Evolutionary conservation across 2,329 filamentous ascomycete species (phyloP), one percentile per base, ranked within the genome.

Genomic region (Hymenoscyphus repandus): DNA sequence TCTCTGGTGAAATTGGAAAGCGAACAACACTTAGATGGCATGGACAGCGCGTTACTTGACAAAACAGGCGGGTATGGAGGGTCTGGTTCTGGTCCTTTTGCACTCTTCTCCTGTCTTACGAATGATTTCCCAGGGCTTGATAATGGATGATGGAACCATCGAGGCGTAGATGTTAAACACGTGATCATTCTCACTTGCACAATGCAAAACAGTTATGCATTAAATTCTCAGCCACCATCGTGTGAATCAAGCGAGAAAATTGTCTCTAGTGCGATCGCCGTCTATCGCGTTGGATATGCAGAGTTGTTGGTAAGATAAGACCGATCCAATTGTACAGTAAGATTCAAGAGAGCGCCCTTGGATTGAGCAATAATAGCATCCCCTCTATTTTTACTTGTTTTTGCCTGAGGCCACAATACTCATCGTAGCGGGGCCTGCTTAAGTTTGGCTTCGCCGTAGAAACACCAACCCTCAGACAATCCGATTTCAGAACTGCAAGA

Each of bases 21-120:
- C 46, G 54, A 55, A 57, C 51, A 54, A 60, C 58, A 57, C 52
- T 42, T 47, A 30, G 18, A 20, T 30, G 22, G 22, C 10, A 34
- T 31, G 40, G 47, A 30, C 42, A 13, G 44, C 20, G 51, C 48
- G 48, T 51, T 53, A 42, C 52, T 45, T 33, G n/a, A 20, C 33
- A 41, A 46, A 49, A 44, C 34, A 44, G 34, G 44, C 20, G 43
- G 34, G 33, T 7, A 27, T 27, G 22, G 22, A 27, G 22, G 22
- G 22, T 27, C 22, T 27, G 22, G 22, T 27, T 27, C 22, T 27
- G 22, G 22, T 27, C 7, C 22, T 27, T 27, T 27, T 27, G 22
- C 22, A 4, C 22, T 27, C 22, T 27, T 27, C 22, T 33, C 17
- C 47, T 22, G 17, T 33, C 33, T 30, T 22, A 43, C 31, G 20